Evolutionary conservation across 1,284 basidiomycete species (phyloP).

Genomic region (Trametes sp.): DNA sequence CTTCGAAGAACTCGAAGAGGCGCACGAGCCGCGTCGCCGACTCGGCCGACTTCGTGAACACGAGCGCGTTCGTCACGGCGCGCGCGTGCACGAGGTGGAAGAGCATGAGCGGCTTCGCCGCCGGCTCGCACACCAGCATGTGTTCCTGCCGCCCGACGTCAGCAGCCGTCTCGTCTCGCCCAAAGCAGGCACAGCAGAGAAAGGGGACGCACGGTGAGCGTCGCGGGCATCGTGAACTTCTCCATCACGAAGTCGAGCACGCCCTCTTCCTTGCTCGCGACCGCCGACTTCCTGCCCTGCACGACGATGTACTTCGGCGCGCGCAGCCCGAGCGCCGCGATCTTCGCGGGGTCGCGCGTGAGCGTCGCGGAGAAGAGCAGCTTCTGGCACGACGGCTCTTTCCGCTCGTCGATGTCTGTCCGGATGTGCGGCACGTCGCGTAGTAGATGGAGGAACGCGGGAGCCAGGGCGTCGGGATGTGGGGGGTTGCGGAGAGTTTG

Average conservation of each 20-base stretch:
- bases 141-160: conserved; percentile 68
- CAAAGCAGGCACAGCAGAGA: background rate
- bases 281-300: conserved; percentile 48
- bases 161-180: background rate
- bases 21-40: conserved; percentile 85
- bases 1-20: conserved; percentile 86
- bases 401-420: conserved; percentile 63
- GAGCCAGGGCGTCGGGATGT: conserved; percentile 64
- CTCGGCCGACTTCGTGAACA: conserved; percentile 97
- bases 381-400: conserved; percentile 85
- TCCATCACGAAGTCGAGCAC: conserved; percentile 69
- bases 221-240: conserved; percentile 84
- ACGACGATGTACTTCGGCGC: conserved; percentile 92
- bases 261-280: conserved; percentile 45
- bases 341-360: conserved; percentile 92
- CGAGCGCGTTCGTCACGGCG: conserved; percentile 75
- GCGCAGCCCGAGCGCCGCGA: conserved; percentile 82
- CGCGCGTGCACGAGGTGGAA: conserved; percentile 82
- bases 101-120: conserved; percentile 89
- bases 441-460: conserved; percentile 59
- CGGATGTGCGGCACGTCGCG: conserved; percentile 47
- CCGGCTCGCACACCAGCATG: conserved; percentile 83
- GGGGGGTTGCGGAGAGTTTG: conserved; percentile 22
- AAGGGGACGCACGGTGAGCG: conserved; percentile 60
- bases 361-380: conserved; percentile 97